Base-by-base conservation (phyloP, 2,329 filamentous ascomycete genomes). In the Penicillium oxalicum region DNA sequence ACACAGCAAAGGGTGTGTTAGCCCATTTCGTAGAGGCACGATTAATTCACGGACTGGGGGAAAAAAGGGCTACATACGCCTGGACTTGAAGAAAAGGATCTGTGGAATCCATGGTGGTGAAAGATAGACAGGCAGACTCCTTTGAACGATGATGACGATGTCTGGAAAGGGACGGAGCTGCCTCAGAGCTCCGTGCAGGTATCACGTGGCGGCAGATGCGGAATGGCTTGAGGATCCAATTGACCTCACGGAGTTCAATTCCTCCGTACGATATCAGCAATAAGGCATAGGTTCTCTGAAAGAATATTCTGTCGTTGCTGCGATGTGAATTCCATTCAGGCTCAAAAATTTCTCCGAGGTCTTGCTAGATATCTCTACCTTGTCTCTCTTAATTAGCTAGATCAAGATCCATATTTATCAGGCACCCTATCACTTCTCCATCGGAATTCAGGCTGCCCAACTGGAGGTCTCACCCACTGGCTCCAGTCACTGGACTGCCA, bases 51-150 rank as follows among this genome's bases (percentile, higher is more conserved):
- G 18, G 18, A 18, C 18, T 18, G 18, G 18, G 18, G 18, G 18
- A 18, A 18, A 18, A 18, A 2, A 18, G 18, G 18, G 18, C 18
- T 18, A 36, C 68, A 56, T 65, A 74, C 71, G 70, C 65, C 62
- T 75, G 73, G 44, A 74, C 73, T 64, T 74, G 70, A 45, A 75
- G 71, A 57, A 75, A 75, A 32, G 73, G 73, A 52, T 75, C 73
- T 51, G 66, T 57, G 53, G 61, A 54, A 27, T 68, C 65, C 67
- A 68, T 70, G 41, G 40, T 48, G 55, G 48, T 41, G 44, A 18
- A 18, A 18, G 18, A 18, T 2, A 1, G 18, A 18, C 18, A 18
- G 18, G 45, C 38, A 40, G 46, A 34, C 39, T 41, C 28, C 13
- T 6, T 25, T 39, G 44, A 26, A 29, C 18, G 48, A 45, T 47